Base-by-base conservation (phyloP, 1,284 basidiomycete species). In the Thecaphora thlaspeos region DNA sequence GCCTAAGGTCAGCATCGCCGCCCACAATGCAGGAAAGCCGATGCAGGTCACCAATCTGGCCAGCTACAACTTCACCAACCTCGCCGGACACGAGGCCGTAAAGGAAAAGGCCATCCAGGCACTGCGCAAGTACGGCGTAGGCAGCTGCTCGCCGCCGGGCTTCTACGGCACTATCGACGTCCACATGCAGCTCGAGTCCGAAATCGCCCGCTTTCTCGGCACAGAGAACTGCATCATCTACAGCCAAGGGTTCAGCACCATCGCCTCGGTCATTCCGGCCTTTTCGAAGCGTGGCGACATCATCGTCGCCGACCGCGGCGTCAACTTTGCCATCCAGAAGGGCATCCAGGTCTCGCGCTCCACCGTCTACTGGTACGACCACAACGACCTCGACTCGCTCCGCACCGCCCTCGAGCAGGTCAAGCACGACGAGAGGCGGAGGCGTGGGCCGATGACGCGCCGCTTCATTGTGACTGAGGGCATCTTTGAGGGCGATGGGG, bases 141-240 rank as follows among this genome's bases (percentile, higher is more conserved):
- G 94, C 5, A 90, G 88, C 68, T 99, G 95, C 75, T 93, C 94
- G 15, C 95, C 95, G 36, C 88, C 93, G 28, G 92, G 93, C 9
- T 99, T 99, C 81, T 98, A 98, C 79, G 95, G 95, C 21, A 95
- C 89, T 10, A 84, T 96, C 55, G 94, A 98, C 69, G 90, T 95
- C 9, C 94, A 98, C 77, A 86, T 90, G 76, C 83, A 88, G 43
- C 82, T 96, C 57, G 95, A 98, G 80, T 83, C 85, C 42, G 87
- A 93, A 58, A 87, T 99, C 50, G 89, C 93, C 10, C 85, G 88
- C 43, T 97, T 97, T 79, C 81, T 98, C 39, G 90, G 91, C 17
- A 87, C 89, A 2, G 91, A 96, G 77, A 83, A 87, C 1, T 82
- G 88, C 36, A 98, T 98, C 78, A 84, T 97, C 65, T 98, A 98